Evolutionary conservation across 257 asterid species (phyloP).

Genomic region (Lithospermum erythrorhizon): DNA sequence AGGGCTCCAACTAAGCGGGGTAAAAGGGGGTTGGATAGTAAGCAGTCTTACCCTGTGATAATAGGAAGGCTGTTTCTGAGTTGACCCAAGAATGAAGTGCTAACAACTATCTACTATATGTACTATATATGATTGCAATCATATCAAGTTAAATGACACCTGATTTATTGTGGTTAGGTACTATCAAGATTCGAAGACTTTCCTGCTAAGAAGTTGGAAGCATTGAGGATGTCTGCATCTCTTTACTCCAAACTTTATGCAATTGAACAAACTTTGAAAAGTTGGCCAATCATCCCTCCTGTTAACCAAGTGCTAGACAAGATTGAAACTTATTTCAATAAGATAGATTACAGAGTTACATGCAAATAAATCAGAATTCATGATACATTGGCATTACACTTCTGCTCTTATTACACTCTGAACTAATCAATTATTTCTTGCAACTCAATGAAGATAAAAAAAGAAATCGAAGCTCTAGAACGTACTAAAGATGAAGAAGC

Average conservation of each 20-base stretch:
- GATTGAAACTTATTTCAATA: conserved; percentile 58
- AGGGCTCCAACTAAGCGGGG: no score
- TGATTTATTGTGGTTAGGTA: conserved; percentile 31
- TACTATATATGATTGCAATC: no score
- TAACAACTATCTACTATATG: no score
- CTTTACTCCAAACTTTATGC: conserved; percentile 47
- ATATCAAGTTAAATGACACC: background rate
- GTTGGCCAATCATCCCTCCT: conserved; percentile 50
- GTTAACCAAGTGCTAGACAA: conserved; percentile 50
- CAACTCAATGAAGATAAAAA: conserved; percentile 44
- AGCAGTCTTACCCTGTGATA: no score
- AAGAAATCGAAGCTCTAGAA: conserved; percentile 63
- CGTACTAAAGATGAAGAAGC: conserved; percentile 73
- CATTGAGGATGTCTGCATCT: conserved; percentile 71
- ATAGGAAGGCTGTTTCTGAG: no score
- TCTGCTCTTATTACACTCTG: no score
- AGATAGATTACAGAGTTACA: conserved; percentile 26
- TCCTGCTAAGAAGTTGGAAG: conserved; percentile 73
- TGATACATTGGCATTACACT: no score
- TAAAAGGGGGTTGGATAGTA: no score
- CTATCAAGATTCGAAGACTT: conserved; percentile 79
- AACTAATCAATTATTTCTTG: conserved; percentile 9
- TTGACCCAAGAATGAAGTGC: no score
- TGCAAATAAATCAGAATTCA: no score
- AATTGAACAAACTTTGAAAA: conserved; percentile 33